These are phyloP conservation scores for Podaxis pistillaris DNA, from an alignment of 768 basidiomycete species.

Conservation along the genomic window DNA sequence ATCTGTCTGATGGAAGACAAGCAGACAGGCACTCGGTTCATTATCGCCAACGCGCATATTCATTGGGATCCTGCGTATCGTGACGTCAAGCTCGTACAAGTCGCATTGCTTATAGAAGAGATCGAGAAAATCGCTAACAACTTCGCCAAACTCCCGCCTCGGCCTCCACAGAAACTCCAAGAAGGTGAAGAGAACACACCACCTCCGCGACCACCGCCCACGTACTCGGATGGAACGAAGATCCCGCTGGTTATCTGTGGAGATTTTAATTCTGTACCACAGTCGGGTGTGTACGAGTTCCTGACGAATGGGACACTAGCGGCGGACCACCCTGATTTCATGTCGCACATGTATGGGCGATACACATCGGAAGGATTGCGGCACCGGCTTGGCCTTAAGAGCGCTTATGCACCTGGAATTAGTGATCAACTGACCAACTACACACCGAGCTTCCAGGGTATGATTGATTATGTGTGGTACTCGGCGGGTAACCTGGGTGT, in stretches of 20 bases:
- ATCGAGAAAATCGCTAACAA: conserved; percentile 83
- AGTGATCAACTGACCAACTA: conserved; percentile 78
- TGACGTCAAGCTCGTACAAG: conserved; percentile 97
- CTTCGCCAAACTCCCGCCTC: conserved; percentile 81
- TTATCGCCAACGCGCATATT: conserved; percentile 90
- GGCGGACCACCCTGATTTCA: conserved; percentile 85
- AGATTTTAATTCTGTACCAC: conserved; percentile 92
- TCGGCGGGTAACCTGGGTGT: conserved; percentile 68
- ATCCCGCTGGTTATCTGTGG: conserved; percentile 91
- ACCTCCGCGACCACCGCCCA: conserved; percentile 52
- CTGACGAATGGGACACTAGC: conserved; percentile 68
- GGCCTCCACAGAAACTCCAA: conserved; percentile 32
- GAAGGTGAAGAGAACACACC: conserved; percentile 15
- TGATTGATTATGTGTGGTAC: conserved; percentile 95
- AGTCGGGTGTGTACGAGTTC: conserved; percentile 91
- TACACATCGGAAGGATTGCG: conserved; percentile 89
- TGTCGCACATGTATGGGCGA: conserved; percentile 85
- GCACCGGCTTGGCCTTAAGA: conserved; percentile 81
- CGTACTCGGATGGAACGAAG: conserved; percentile 80
- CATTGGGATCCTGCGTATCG: conserved; percentile 90
- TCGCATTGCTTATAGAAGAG: conserved; percentile 90
- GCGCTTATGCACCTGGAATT: conserved; percentile 65
- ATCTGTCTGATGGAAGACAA: conserved; percentile 85
- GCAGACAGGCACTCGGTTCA: conserved; percentile 80
- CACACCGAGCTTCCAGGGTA: conserved; percentile 82